phyloP scores from a whole-genome alignment of 371 early-diverging fungal genomes.

The Blastocladiella emersonii region DNA sequence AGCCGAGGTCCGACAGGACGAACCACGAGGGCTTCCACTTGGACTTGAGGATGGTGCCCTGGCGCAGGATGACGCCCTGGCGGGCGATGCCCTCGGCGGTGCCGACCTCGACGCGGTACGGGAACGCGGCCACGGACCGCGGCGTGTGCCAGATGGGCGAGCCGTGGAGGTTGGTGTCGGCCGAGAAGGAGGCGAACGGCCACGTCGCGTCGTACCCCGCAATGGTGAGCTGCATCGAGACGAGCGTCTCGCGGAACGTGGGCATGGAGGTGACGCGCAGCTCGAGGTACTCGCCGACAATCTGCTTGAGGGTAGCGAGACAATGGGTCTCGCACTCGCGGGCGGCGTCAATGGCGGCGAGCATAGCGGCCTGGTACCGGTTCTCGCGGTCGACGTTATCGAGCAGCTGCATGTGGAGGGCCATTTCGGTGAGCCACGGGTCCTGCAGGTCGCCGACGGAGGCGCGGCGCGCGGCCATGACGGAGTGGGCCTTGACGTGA shows the following conservation, averaged over 20 bases:
- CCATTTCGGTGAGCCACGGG: slow-evolving; percentile 6
- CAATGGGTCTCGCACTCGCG: not conserved
- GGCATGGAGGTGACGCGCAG: too few species aligned
- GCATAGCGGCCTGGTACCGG: not conserved
- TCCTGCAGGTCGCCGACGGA: not conserved
- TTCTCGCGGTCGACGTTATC: not conserved
- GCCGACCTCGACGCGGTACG: not conserved
- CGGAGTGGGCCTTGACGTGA: not conserved
- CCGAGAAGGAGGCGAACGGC: not conserved
- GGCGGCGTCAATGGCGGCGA: not conserved
- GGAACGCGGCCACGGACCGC: not conserved
- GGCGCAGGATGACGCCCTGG: not conserved
- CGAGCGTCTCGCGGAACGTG: not conserved
- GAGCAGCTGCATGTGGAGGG: slow-evolving; percentile 1
- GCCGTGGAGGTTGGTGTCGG: too few species aligned
- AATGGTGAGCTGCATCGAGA: not conserved
- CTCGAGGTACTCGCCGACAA: not conserved
- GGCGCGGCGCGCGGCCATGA: not conserved
- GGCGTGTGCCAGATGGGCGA: not conserved
- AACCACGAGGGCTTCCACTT: slow-evolving; percentile 5
- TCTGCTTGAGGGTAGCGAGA: not conserved
- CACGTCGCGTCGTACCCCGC: not conserved
- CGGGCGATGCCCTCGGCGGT: not conserved
- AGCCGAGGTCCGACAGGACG: slow-evolving; percentile 2
- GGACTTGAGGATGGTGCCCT: slow-evolving; percentile 1